Conservation (phyloP, 305 asterid species). For the Vinca major region DNA sequence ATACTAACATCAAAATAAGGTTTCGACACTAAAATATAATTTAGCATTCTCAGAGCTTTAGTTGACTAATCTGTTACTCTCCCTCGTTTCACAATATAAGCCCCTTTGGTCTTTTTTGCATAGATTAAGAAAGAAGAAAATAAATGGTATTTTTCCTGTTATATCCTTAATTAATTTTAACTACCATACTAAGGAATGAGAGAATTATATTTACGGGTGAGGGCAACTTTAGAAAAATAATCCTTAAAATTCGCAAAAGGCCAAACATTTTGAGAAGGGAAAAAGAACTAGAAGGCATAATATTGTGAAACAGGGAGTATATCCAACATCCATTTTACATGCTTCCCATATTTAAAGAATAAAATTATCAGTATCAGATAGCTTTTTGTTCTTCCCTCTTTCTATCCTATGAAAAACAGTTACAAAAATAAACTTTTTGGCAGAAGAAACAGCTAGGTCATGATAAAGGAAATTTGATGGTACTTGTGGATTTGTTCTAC, state of each 20-base stretch:
- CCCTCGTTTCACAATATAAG: constrained; percentile 1
- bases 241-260: constrained; percentile 15
- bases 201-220: no score
- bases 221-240: constrained; percentile 20
- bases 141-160: no score
- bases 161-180: no score
- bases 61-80: constrained; percentile 13
- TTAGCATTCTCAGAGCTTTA: neutral
- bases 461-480: neutral
- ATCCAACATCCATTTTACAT: neutral
- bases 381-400: neutral
- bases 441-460: neutral
- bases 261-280: neutral
- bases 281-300: no score
- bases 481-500: neutral
- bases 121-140: no score
- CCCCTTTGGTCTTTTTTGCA: no score
- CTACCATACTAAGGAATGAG: no score
- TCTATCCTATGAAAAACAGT: neutral
- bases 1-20: neutral
- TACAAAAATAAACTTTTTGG: neutral
- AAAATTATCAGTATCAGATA: neutral
- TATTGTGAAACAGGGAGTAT: neutral
- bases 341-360: neutral
- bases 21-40: neutral